Conservation (phyloP, 1,284 basidiomycete species). For the Agaricales sp. region DNA sequence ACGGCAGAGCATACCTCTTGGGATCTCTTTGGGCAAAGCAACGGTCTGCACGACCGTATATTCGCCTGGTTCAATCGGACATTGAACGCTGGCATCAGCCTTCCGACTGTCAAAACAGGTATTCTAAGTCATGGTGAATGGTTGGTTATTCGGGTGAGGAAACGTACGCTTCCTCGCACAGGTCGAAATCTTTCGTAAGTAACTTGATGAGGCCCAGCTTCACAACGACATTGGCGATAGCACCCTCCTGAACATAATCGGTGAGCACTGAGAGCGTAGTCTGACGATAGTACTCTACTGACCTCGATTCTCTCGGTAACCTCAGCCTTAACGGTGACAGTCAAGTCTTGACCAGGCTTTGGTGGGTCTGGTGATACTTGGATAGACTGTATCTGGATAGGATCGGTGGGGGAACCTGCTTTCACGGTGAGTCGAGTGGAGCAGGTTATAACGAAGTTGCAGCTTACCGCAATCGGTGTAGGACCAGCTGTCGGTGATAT, state of each 20-base stretch:
- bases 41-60: constrained; percentile 76
- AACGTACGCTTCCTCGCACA: constrained; percentile 89
- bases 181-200: constrained; percentile 71
- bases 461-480: constrained; percentile 51
- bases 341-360: constrained; percentile 71
- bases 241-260: no score
- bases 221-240: constrained; percentile 78
- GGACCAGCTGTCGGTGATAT: constrained; percentile 35
- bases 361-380: constrained; percentile 74
- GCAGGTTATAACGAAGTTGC: constrained; percentile 1
- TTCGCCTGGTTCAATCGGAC: constrained; percentile 64
- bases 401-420: constrained; percentile 36
- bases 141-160: constrained; percentile 1
- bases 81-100: constrained; percentile 63
- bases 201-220: constrained; percentile 87
- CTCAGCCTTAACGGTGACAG: constrained; percentile 62
- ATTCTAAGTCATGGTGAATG: constrained; percentile 7
- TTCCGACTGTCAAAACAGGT: constrained; percentile 43
- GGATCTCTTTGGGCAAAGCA: constrained; percentile 81
- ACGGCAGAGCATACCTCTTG: constrained; percentile 47
- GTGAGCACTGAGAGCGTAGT: neutral
- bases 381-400: constrained; percentile 57
- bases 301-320: constrained; percentile 62
- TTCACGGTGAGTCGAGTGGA: neutral
- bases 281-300: constrained; percentile 14